A percentile compares a stretch with the other conserved stretches of the same genome.
Conservation (phyloP, 345 rosid species). For the Bruguiera sexangula region DNA sequence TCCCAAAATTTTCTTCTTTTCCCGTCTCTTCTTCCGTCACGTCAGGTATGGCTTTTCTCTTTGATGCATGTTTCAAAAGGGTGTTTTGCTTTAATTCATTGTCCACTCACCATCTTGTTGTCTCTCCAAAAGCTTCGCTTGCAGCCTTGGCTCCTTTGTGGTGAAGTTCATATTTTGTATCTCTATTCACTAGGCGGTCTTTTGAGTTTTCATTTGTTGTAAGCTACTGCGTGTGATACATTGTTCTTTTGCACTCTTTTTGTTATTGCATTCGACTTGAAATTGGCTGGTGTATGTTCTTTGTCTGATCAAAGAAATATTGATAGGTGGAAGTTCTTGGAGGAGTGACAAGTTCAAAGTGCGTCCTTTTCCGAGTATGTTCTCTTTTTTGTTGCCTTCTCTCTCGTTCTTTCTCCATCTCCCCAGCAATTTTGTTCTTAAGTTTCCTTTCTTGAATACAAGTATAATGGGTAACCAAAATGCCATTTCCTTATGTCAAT, state of each 20-base stretch:
- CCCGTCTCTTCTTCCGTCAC: slow-evolving; percentile 21
- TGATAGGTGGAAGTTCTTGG: slow-evolving; percentile 33
- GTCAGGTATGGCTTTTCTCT: slow-evolving; percentile 34
- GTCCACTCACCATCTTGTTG: too few relatives aligned
- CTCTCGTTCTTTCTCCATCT: not conserved
- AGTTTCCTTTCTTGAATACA: too few relatives aligned
- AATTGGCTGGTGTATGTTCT: not conserved
- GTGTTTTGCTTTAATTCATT: too few relatives aligned
- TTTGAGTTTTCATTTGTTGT: too few relatives aligned
- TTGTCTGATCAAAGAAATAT: slow-evolving; percentile 16
- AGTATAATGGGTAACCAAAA: too few relatives aligned
- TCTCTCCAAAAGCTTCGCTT: not conserved
- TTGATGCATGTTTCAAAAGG: not conserved
- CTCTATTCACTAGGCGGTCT: not conserved
- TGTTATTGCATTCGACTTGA: not conserved
- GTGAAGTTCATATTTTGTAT: not conserved
- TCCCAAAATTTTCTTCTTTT: slow-evolving; percentile 18
- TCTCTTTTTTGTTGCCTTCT: not conserved
- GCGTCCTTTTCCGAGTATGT: slow-evolving; percentile 23
- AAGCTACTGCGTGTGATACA: too few relatives aligned
- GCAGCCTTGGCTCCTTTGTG: not conserved
- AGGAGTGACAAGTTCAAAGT: slow-evolving; percentile 27
- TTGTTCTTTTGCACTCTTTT: too few relatives aligned
- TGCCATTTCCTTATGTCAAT: too few relatives aligned
- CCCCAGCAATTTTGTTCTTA: not conserved